These are phyloP conservation scores for Hemisphaericaspora xylanilytica DNA, from an alignment of 1,139 yeast species.

Conservation along the genomic window DNA sequence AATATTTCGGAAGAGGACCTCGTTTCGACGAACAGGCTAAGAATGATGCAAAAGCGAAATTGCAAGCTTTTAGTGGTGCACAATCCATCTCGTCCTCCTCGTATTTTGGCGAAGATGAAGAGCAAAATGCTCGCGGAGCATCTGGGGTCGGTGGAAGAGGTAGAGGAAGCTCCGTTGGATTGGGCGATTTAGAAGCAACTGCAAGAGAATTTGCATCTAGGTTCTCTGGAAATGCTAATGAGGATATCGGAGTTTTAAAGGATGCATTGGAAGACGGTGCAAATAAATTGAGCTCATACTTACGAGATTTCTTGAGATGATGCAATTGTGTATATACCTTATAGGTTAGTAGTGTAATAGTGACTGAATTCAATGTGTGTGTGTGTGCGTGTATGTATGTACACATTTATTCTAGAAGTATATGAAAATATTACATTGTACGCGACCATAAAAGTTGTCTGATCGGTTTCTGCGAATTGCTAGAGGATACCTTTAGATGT, in stretches of 20 bases:
- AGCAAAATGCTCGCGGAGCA: conserved; percentile 25
- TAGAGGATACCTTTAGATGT: too few relatives aligned
- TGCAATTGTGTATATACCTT: background rate
- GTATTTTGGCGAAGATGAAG: conserved; percentile 86
- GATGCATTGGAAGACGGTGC: conserved; percentile 97
- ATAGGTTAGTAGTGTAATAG: background rate
- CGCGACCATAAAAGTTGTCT: too few relatives aligned
- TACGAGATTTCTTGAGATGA: conserved; percentile 76
- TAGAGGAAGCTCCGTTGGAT: conserved; percentile 22
- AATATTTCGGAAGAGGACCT: conserved; percentile 83
- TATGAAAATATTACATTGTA: too few relatives aligned
- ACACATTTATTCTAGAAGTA: too few relatives aligned
- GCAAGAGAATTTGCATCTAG: conserved; percentile 70
- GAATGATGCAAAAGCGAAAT: conserved; percentile 73
- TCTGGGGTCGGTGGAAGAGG: conserved; percentile 26
- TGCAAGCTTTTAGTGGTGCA: conserved; percentile 82
- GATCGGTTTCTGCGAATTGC: too few relatives aligned
- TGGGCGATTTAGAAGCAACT: conserved; percentile 48
- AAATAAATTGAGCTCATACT: conserved; percentile 74
- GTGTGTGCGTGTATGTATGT: too few relatives aligned
- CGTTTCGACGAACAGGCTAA: conserved; percentile 75
- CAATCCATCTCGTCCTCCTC: conserved; percentile 87
- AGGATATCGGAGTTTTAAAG: conserved; percentile 82
- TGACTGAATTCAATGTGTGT: too few relatives aligned
- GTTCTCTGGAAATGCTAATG: conserved; percentile 74